Conservation (phyloP, 1,139 yeast species). For the Geotrichum histeridarum region DNA sequence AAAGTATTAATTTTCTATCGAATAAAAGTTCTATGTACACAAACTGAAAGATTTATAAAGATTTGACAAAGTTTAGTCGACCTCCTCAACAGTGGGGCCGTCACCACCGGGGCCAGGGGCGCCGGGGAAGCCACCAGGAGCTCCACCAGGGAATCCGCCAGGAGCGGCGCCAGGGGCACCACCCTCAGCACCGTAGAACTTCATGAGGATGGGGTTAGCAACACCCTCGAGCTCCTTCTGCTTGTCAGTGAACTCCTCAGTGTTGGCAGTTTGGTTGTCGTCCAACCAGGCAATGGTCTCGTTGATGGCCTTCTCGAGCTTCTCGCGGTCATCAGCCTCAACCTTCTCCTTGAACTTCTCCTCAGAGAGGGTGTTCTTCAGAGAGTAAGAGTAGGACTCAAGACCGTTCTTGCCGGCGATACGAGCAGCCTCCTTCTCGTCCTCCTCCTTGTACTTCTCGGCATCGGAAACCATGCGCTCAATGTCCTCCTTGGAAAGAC, state of each 20-base stretch:
- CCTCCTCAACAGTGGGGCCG: conserved; percentile 93
- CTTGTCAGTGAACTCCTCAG: conserved; percentile 81
- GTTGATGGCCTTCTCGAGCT: conserved; percentile 76
- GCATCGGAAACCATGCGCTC: conserved; percentile 95
- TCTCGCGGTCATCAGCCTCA: conserved; percentile 70
- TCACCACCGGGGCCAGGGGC: conserved; percentile 42
- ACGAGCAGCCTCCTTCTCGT: conserved; percentile 76
- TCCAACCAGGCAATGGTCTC: conserved; percentile 88
- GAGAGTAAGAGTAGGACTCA: conserved; percentile 86
- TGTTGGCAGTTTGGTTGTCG: conserved; percentile 77
- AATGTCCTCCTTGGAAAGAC: conserved; percentile 89
- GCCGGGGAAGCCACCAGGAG: conserved; percentile 66
- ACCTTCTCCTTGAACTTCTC: conserved; percentile 79
- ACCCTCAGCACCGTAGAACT: conserved; percentile 61
- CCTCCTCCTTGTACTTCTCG: conserved; percentile 78
- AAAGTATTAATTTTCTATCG: too few species aligned
- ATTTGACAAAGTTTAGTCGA: conserved; percentile 51
- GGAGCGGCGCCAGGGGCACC: conserved; percentile 57
- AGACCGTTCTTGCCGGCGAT: conserved; percentile 79
- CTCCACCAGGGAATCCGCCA: conserved; percentile 53
- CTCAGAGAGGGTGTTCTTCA: conserved; percentile 77
- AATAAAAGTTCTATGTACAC: neutral
- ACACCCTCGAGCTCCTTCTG: conserved; percentile 91
- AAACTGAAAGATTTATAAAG: neutral
- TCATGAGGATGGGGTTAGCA: conserved; percentile 91